Conservation (phyloP, 352 stramenopile genomes). For the Pythium folliculosum region DNA sequence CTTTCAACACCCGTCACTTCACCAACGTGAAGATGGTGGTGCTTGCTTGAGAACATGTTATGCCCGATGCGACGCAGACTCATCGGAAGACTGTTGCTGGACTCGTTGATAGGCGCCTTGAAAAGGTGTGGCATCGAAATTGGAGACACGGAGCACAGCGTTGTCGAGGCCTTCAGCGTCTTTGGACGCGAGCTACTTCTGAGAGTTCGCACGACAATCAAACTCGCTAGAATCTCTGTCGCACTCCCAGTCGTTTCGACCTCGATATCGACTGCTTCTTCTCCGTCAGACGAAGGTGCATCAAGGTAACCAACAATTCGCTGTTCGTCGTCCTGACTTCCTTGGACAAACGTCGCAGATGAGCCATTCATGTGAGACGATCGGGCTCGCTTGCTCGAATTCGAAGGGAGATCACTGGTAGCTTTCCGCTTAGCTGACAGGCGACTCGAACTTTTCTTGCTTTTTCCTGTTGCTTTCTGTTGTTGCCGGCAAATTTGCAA, state of each 20-base stretch:
- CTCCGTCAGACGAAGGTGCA: slow-evolving; percentile 47
- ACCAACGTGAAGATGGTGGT: slow-evolving; percentile 13
- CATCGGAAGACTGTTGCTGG: slow-evolving; percentile 2
- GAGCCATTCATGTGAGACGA: slow-evolving; percentile 20
- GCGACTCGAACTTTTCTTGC: slow-evolving; percentile 34
- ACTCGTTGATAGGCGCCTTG: background rate
- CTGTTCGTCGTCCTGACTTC: slow-evolving; percentile 21
- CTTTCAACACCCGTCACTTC: slow-evolving; percentile 50
- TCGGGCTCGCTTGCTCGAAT: slow-evolving; percentile 39
- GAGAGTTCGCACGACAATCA: slow-evolving; percentile 75
- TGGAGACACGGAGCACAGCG: slow-evolving; percentile 48
- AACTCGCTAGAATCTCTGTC: slow-evolving; percentile 74
- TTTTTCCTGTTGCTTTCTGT: slow-evolving; percentile 73
- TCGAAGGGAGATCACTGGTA: slow-evolving; percentile 31
- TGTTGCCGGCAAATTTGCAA: slow-evolving; percentile 87
- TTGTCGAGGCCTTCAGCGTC: slow-evolving; percentile 37
- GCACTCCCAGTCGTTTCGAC: slow-evolving; percentile 74
- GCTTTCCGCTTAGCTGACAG: slow-evolving; percentile 47
- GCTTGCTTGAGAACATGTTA: slow-evolving; percentile 2
- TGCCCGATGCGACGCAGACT: background rate
- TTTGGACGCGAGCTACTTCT: slow-evolving; percentile 56
- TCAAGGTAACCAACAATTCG: slow-evolving; percentile 34
- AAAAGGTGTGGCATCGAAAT: slow-evolving; percentile 39
- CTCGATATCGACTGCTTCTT: slow-evolving; percentile 57
- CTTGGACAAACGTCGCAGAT: background rate